Base-by-base conservation (phyloP, 1,284 basidiomycete species). In the Moesziomyces sp. region DNA sequence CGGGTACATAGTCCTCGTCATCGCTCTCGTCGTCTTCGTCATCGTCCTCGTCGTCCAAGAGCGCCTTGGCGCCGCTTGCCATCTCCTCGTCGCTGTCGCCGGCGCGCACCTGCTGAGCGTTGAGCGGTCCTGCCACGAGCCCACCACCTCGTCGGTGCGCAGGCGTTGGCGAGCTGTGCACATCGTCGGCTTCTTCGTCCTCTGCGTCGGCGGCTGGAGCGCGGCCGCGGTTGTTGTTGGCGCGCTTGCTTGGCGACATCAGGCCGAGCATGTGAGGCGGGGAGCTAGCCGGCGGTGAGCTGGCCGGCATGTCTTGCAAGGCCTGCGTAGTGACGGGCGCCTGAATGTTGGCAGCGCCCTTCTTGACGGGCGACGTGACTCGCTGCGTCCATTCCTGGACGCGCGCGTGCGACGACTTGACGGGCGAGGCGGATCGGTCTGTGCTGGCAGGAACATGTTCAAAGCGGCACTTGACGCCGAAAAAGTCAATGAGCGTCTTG, bases 401-500 rank as follows among this genome's bases (percentile, higher is more conserved):
- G 43, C 51, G 49, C 21, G 58, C 52, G 40, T 62, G 54, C 38
- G 52, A 44, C 5, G 56, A 59, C 57, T 73, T 66, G 53, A 57
- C 48, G 11, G 67, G 60, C 13, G 60, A 70, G 38, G 54, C 40
- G 28, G 42, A 40, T n/a, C 51, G 55, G 1, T 72, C 69, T 9
- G 35, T 19, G 23, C 18, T 66, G 26, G 70, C 59, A 26, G 70
- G 46, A 23, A 63, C 49, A 19, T 66, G 56, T n/a, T 69, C 60
- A 30, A 80, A 71, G 38, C 59, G 58, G 38, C 70, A 63, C 52
- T 72, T 49, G 60, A 72, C 58, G n/a, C 78, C 80, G 52, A 82
- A 82, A 49, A 80, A 82, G 65, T 80, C 80, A 43, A 82, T 68
- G 26, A 63, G 38, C 5, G 69, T 67, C 43, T 67, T 65, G n/a